Evolutionary conservation across 2,329 filamentous ascomycete species (phyloP).

Genomic region (Pseudogymnoascus destructans): DNA sequence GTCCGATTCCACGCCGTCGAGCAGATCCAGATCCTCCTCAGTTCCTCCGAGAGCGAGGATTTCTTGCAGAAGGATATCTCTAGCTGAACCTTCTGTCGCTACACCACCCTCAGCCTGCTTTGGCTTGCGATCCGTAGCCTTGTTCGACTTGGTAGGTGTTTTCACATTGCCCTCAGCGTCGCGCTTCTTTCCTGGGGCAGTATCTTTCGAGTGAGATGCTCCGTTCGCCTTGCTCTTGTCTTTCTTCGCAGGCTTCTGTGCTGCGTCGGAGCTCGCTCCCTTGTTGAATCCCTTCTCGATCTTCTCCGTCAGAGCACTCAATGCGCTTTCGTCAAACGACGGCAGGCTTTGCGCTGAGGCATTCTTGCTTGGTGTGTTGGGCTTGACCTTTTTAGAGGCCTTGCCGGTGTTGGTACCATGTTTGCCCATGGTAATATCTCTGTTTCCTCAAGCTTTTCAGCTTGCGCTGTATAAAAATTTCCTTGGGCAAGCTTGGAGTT

Average conservation of each 20-base stretch:
- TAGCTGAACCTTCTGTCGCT: slow-evolving; percentile 13
- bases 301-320: slow-evolving; percentile 41
- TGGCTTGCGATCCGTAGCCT: slow-evolving; percentile 9
- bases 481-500: slow-evolving; percentile 9
- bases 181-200: slow-evolving; percentile 27
- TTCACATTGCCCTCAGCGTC: slow-evolving; percentile 24
- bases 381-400: slow-evolving; percentile 19
- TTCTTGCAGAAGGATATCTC: slow-evolving; percentile 41
- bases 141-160: slow-evolving; percentile 18
- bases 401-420: slow-evolving; percentile 20
- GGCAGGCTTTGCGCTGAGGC: slow-evolving; percentile 22
- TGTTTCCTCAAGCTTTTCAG: slow-evolving; percentile 5
- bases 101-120: slow-evolving; percentile 10
- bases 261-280: slow-evolving; percentile 14
- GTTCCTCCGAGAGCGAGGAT: slow-evolving; percentile 53
- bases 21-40: slow-evolving; percentile 48
- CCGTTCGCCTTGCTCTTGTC: slow-evolving; percentile 34
- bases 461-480: slow-evolving; percentile 5
- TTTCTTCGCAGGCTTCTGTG: slow-evolving; percentile 22
- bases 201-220: slow-evolving; percentile 19
- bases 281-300: slow-evolving; percentile 41
- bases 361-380: slow-evolving; percentile 18
- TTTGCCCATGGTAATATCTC: slow-evolving; percentile 20
- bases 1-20: slow-evolving; percentile 41
- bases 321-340: slow-evolving; percentile 36